A percentile compares a stretch with the other conserved stretches of the same genome.
Conservation (phyloP, 306 rosid genomes). For the Prunus kanzakura region DNA sequence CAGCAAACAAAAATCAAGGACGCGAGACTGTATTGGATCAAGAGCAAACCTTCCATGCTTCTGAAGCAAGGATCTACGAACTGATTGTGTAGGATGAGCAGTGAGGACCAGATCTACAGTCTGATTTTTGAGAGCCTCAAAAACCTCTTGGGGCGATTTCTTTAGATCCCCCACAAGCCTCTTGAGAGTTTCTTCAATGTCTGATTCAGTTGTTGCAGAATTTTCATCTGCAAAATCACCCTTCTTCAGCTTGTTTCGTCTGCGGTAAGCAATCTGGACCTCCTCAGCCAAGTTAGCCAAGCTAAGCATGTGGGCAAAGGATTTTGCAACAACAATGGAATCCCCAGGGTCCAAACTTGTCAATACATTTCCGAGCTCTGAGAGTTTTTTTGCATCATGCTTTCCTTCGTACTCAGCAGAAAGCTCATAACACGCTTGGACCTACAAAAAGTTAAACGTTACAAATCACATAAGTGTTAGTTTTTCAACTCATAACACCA, state of each 20-base stretch:
- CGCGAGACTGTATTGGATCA: background rate
- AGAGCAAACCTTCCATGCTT: conserved; percentile 84
- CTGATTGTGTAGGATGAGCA: conserved; percentile 97
- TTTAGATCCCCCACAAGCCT: conserved; percentile 68
- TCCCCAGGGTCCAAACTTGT: conserved; percentile 96
- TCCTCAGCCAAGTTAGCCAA: conserved; percentile 99
- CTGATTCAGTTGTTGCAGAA: conserved; percentile 93
- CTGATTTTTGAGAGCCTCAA: conserved; percentile 94
- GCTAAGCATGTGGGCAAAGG: conserved; percentile 97
- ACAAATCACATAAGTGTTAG: background rate
- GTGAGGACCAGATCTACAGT: conserved; percentile 95
- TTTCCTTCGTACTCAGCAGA: conserved; percentile 95
- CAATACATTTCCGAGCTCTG: conserved; percentile 75
- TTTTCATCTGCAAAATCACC: conserved; percentile 83
- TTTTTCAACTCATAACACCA: background rate
- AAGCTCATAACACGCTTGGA: conserved; percentile 93
- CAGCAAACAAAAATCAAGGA: background rate
- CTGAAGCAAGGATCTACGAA: conserved; percentile 96
- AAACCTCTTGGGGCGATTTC: conserved; percentile 92
- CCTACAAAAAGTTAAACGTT: conserved; percentile 37
- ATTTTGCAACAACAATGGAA: conserved; percentile 84
- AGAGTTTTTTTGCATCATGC: conserved; percentile 76
- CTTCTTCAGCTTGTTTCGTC: conserved; percentile 87
- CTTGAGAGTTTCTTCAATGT: conserved; percentile 94
- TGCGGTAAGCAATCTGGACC: conserved; percentile 89